A percentile compares a stretch with the other conserved stretches of the same genome.
phyloP scores from a whole-genome alignment of 2,329 filamentous ascomycete species.

The Chalaropsis thielavioides region DNA sequence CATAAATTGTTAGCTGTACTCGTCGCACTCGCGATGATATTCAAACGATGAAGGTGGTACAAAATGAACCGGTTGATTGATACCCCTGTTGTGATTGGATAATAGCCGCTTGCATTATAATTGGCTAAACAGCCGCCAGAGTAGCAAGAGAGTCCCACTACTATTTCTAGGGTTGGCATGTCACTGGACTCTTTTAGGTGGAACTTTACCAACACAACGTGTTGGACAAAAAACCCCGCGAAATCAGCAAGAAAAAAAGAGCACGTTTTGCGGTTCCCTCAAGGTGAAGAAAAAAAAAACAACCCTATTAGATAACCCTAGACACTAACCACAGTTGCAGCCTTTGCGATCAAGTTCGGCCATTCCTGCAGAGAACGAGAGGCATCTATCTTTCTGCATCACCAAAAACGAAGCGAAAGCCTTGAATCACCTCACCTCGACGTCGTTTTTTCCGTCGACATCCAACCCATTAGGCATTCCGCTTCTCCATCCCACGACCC shows the following conservation, averaged over 20 bases:
- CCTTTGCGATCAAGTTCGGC: not conserved
- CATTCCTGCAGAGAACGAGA: not conserved
- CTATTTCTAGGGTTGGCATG: not conserved
- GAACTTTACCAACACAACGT: not conserved
- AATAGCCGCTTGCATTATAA: not conserved
- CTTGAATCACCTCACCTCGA: not conserved
- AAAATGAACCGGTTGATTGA: not conserved
- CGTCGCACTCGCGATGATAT: not conserved
- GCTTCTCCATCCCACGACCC: not conserved
- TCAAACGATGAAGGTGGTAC: not conserved
- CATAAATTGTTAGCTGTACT: not conserved
- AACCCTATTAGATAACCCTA: not conserved
- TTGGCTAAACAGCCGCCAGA: not conserved
- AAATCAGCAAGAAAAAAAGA: slow-evolving; percentile 1
- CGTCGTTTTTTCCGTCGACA: not conserved
- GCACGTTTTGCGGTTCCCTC: too few species aligned
- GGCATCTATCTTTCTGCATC: not conserved
- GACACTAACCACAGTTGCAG: not conserved
- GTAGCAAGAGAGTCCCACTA: not conserved
- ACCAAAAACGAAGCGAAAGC: not conserved
- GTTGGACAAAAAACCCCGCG: not conserved
- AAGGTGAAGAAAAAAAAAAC: slow-evolving; percentile 1
- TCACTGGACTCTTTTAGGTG: not conserved
- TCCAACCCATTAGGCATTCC: not conserved
- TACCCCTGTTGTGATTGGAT: not conserved